Percentiles rank a stretch among this genome's conserved stretches.
Evolutionary conservation across 1,284 basidiomycete species (phyloP).

Genomic region (Ceratobasidium sp.): DNA sequence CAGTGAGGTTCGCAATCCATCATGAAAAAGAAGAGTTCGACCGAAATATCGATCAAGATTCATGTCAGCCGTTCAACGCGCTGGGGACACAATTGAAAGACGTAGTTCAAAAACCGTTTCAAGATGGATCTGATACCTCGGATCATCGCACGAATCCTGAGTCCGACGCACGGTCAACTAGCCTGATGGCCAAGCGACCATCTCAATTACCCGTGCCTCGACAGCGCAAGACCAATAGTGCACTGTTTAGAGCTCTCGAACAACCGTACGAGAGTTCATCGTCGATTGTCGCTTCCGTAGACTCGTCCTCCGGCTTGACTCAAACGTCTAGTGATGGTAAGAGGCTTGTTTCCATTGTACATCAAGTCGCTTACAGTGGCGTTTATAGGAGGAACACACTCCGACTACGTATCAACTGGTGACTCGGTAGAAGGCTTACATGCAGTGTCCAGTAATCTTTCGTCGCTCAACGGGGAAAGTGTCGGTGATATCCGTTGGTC

Average conservation of each 20-base stretch:
- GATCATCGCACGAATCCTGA: no score
- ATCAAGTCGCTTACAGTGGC: background rate
- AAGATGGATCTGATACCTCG: no score
- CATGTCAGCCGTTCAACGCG: no score
- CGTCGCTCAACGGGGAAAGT: constrained; percentile 15
- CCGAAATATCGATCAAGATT: no score
- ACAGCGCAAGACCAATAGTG: constrained; percentile 24
- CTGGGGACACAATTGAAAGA: no score
- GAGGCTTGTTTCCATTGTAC: background rate
- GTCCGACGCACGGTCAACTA: no score
- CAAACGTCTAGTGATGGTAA: background rate
- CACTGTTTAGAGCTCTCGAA: constrained; percentile 29
- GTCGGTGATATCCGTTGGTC: constrained; percentile 31
- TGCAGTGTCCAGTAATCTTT: constrained; percentile 20
- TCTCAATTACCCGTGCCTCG: constrained; percentile 19
- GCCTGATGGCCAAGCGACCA: no score
- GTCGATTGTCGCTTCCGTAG: background rate
- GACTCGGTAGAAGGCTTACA: background rate
- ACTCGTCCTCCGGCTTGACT: background rate
- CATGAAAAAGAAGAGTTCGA: no score
- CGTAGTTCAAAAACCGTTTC: no score
- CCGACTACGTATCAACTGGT: background rate
- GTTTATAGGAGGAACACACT: background rate
- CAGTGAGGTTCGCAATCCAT: no score
- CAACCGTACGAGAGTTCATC: constrained; percentile 22